Evolutionary conservation across 2,329 filamentous ascomycete species (phyloP).

Genomic region (Beauveria sp.): DNA sequence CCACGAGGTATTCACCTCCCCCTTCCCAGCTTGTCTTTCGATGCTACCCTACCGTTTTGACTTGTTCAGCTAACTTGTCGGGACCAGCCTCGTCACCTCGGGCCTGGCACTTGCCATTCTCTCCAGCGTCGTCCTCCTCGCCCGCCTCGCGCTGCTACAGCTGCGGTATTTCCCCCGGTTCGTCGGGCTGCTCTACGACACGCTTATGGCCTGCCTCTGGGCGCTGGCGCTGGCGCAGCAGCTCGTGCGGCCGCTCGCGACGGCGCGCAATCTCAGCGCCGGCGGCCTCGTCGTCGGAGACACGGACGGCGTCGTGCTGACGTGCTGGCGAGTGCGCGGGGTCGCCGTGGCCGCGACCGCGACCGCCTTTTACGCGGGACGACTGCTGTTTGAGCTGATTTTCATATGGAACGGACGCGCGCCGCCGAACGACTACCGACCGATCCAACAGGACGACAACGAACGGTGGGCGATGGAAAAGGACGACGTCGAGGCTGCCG

Average conservation of each 20-base stretch:
- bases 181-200: slow-evolving; percentile 22
- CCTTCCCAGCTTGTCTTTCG: too few relatives aligned
- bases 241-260: background rate
- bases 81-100: slow-evolving; percentile 20
- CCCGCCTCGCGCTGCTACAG: slow-evolving; percentile 17
- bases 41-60: too few relatives aligned
- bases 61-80: too few relatives aligned
- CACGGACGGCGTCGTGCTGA: background rate
- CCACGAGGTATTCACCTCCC: background rate
- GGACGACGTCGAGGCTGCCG: slow-evolving; percentile 11
- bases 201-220: slow-evolving; percentile 22
- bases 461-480: background rate
- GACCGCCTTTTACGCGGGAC: background rate
- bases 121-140: slow-evolving; percentile 20
- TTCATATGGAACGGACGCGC: background rate
- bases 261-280: background rate
- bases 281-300: background rate
- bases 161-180: slow-evolving; percentile 18
- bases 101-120: slow-evolving; percentile 24
- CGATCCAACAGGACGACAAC: background rate
- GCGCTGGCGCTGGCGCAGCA: slow-evolving; percentile 15
- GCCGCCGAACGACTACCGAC: background rate
- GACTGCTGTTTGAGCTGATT: background rate
- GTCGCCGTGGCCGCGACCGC: background rate
- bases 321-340: background rate